These are phyloP conservation scores for Phytophthora europaea DNA, from an alignment of 352 stramenopile species.

Conservation along the genomic window DNA sequence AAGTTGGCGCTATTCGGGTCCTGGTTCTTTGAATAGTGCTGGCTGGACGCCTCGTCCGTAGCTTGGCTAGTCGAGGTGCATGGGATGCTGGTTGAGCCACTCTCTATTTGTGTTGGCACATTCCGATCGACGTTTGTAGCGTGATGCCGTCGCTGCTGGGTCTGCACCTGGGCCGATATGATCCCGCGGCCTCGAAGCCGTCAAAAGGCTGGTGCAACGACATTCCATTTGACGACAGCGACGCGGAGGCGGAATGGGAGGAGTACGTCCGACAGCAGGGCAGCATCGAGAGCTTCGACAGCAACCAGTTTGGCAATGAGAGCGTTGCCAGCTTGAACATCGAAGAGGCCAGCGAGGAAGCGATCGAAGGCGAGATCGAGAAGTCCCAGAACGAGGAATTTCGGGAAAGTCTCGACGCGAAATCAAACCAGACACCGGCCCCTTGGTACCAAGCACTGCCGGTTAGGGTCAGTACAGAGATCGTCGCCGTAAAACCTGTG, in stretches of 20 bases:
- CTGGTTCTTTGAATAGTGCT: constrained; percentile 19
- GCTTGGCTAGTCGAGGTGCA: constrained; percentile 20
- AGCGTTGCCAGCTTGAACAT: constrained; percentile 25
- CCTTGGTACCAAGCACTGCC: constrained; percentile 8
- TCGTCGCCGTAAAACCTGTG: not conserved
- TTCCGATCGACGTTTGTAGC: constrained; percentile 27
- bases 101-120: constrained; percentile 8
- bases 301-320: constrained; percentile 30
- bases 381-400: constrained; percentile 8
- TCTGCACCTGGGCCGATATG: constrained; percentile 20
- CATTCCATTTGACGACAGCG: constrained; percentile 27
- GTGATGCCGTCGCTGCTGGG: constrained; percentile 38
- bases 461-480: constrained; percentile 11
- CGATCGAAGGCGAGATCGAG: constrained; percentile 33
- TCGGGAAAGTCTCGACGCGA: not conserved
- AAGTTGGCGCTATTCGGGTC: not conserved
- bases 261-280: constrained; percentile 25
- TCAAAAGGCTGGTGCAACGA: constrained; percentile 35
- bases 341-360: constrained; percentile 33
- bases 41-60: constrained; percentile 16
- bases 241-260: constrained; percentile 28
- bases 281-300: not conserved
- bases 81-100: constrained; percentile 19
- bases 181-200: constrained; percentile 25
- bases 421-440: not conserved